Conservation (phyloP, 768 basidiomycete species). For the Paxillus involutus region DNA sequence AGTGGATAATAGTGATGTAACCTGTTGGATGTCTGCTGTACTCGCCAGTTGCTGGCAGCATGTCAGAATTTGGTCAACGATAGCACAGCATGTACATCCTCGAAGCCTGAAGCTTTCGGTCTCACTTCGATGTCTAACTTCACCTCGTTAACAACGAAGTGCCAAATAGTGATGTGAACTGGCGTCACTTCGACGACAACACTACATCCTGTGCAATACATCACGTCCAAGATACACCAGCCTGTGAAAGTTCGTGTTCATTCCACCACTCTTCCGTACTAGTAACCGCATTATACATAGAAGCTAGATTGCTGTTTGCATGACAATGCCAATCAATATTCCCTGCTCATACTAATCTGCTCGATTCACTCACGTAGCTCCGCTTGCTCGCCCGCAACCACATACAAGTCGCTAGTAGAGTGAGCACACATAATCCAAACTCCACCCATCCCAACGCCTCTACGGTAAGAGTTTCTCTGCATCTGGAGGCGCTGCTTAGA, state of each 20-base stretch:
- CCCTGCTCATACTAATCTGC: conserved; percentile 39
- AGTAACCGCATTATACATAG: conserved; percentile 22
- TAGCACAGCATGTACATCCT: too few relatives aligned
- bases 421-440: conserved; percentile 58
- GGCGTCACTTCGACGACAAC: too few relatives aligned
- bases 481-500: conserved; percentile 40
- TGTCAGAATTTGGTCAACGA: too few relatives aligned
- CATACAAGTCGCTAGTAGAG: conserved; percentile 53
- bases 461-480: conserved; percentile 71
- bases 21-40: too few relatives aligned
- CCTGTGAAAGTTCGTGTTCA: too few relatives aligned
- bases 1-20: conserved; percentile 10
- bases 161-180: too few relatives aligned
- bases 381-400: conserved; percentile 45
- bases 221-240: too few relatives aligned
- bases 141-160: too few relatives aligned
- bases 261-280: background rate
- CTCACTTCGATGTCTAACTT: too few relatives aligned
- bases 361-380: conserved; percentile 42
- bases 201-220: too few relatives aligned
- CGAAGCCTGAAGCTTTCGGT: too few relatives aligned
- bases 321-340: conserved; percentile 19
- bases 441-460: conserved; percentile 79
- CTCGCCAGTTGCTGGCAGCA: too few relatives aligned
- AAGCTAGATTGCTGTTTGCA: conserved; percentile 33